Percentiles rank a stretch among this genome's conserved stretches.
Evolutionary conservation across 2,329 filamentous ascomycete species (phyloP).

Genomic region (Ophiostoma tasmaniense): DNA sequence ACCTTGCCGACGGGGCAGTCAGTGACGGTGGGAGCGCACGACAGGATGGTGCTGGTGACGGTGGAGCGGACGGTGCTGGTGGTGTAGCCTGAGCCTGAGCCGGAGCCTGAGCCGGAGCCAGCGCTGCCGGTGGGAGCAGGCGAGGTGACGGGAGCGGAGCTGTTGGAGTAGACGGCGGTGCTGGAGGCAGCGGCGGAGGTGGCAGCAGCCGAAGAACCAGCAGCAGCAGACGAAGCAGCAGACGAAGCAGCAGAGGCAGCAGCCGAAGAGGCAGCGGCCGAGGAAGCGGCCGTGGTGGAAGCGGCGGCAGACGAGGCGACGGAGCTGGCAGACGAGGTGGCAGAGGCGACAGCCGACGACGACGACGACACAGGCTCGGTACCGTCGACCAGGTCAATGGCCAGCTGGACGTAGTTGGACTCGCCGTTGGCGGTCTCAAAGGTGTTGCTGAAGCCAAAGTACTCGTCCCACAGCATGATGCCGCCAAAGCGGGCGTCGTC

Average conservation of each 20-base stretch:
- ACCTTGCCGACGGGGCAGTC: conserved; percentile 22
- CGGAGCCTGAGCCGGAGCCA: neutral
- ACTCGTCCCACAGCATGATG: conserved; percentile 30
- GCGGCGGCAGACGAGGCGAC: neutral
- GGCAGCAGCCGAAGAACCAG: neutral
- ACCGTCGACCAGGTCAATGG: conserved; percentile 9
- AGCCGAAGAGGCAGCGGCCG: conserved; percentile 1
- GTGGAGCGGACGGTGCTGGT: conserved; percentile 35
- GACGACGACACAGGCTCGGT: conserved; percentile 8
- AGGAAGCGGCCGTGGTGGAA: neutral
- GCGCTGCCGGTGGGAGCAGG: neutral
- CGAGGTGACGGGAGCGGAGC: conserved; percentile 8
- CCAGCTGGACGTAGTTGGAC: conserved; percentile 19
- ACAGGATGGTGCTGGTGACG: conserved; percentile 25
- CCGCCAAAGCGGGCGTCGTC: conserved; percentile 26
- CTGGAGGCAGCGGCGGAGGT: neutral
- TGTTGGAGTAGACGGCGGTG: neutral
- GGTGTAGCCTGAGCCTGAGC: conserved; percentile 11
- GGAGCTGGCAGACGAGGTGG: conserved; percentile 7
- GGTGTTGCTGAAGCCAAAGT: conserved; percentile 16
- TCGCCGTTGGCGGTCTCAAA: conserved; percentile 15
- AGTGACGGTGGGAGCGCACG: conserved; percentile 22
- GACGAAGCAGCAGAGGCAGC: neutral
- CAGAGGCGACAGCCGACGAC: conserved; percentile 6
- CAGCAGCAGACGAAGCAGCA: neutral